phyloP scores from a whole-genome alignment of 345 rosid genomes.

The Lepidium africanum region DNA sequence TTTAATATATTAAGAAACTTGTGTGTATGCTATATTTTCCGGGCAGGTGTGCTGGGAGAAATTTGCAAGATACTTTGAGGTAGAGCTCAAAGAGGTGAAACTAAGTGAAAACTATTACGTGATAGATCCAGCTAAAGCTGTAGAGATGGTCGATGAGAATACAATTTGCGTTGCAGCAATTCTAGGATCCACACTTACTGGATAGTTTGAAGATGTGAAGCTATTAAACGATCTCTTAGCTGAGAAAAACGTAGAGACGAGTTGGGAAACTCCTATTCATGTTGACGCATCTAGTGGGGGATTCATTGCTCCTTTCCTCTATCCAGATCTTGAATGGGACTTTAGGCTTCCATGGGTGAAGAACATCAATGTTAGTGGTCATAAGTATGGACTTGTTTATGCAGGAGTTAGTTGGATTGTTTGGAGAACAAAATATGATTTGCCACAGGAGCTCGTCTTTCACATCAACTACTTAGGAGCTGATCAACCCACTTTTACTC shows the following conservation, averaged over 20 bases:
- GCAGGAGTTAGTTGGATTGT: constrained; percentile 84
- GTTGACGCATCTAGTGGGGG: constrained; percentile 90
- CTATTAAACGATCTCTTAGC: constrained; percentile 43
- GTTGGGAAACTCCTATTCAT: constrained; percentile 71
- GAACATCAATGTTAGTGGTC: constrained; percentile 74
- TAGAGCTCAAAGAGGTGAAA: constrained; percentile 59
- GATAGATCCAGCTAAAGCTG: constrained; percentile 57
- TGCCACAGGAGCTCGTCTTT: constrained; percentile 37
- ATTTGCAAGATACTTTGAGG: constrained; percentile 82
- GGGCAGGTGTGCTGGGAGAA: constrained; percentile 81
- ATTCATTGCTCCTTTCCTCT: constrained; percentile 64
- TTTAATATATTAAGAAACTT: background rate
- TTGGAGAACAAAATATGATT: constrained; percentile 51
- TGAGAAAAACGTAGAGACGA: constrained; percentile 51
- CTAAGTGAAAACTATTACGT: constrained; percentile 62
- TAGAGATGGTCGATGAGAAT: constrained; percentile 74
- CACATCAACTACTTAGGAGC: constrained; percentile 75
- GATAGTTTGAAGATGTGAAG: constrained; percentile 78
- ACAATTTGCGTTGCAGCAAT: constrained; percentile 84
- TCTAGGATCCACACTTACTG: constrained; percentile 67
- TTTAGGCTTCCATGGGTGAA: constrained; percentile 71
- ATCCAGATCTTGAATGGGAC: constrained; percentile 82
- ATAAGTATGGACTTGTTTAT: constrained; percentile 69
- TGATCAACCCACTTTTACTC: constrained; percentile 80
- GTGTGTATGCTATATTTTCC: background rate